Evolutionary conservation across 2,329 filamentous ascomycete species (phyloP).

Genomic region (Xylaria polymorpha): DNA sequence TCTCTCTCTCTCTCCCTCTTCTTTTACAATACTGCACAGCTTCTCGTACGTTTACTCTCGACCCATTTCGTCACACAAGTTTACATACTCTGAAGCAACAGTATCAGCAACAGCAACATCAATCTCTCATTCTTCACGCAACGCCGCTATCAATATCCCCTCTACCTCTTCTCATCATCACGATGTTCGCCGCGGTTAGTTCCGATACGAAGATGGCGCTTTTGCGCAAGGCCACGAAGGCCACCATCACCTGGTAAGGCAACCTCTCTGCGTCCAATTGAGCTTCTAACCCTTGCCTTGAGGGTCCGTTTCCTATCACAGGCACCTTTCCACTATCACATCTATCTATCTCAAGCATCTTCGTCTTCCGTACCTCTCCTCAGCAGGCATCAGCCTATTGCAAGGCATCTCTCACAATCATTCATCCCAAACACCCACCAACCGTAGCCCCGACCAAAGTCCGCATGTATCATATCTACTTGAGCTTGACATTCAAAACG

Average conservation of each 20-base stretch:
- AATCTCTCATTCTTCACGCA: neutral
- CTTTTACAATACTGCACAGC: neutral
- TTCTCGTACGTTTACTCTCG: neutral
- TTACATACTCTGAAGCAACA: neutral
- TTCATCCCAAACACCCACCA: neutral
- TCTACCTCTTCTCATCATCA: neutral
- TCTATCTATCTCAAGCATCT: neutral
- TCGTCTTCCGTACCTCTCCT: neutral
- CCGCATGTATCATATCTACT: neutral
- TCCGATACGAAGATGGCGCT: neutral
- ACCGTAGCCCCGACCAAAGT: neutral
- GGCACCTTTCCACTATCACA: neutral
- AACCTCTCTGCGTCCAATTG: neutral
- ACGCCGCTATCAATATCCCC: neutral
- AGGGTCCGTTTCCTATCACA: neutral
- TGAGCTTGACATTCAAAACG: neutral
- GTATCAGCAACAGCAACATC: neutral
- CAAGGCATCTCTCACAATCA: neutral
- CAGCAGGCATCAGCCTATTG: neutral
- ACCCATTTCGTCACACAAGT: neutral
- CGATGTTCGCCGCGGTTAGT: neutral
- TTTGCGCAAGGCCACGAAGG: conserved; percentile 4
- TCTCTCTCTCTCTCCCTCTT: neutral
- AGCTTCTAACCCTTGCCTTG: neutral
- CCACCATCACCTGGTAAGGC: conserved; percentile 28